Conservation (phyloP, 2,329 filamentous ascomycete species). For the Aspergillus ruber region DNA sequence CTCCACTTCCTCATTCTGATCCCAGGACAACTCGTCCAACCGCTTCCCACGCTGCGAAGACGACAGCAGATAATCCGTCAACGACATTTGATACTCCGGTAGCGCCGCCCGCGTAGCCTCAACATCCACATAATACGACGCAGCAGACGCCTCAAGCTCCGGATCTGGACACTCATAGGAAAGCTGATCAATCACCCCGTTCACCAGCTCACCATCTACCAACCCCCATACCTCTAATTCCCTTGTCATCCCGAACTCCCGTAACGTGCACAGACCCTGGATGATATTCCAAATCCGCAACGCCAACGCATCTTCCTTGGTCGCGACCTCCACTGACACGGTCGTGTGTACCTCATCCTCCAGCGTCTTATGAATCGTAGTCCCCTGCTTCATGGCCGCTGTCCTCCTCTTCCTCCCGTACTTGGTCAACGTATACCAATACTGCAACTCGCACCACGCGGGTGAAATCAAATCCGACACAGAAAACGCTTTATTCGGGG, state of each 20-base stretch:
- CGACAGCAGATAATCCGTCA: conserved; percentile 40
- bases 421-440: conserved; percentile 76
- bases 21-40: conserved; percentile 25
- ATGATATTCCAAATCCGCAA: conserved; percentile 86
- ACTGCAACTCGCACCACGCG: conserved; percentile 93
- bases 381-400: conserved; percentile 75
- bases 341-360: conserved; percentile 80
- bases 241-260: conserved; percentile 64
- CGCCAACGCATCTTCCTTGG: conserved; percentile 75
- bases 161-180: conserved; percentile 70
- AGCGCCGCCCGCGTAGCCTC: conserved; percentile 29
- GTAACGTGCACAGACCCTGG: conserved; percentile 69
- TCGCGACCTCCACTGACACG: conserved; percentile 64
- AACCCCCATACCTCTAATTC: conserved; percentile 82
- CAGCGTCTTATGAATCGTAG: conserved; percentile 70
- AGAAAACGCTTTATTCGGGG: conserved; percentile 70
- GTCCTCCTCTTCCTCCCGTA: conserved; percentile 71
- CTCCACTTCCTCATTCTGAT: conserved; percentile 7
- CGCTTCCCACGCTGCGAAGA: conserved; percentile 29
- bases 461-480: conserved; percentile 85
- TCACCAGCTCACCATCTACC: conserved; percentile 74
- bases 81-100: conserved; percentile 40
- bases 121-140: conserved; percentile 33
- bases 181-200: conserved; percentile 83
- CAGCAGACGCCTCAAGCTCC: conserved; percentile 58